A percentile compares a stretch with the other conserved stretches of the same genome.
phyloP scores from a whole-genome alignment of 495 filamentous ascomycete species.

The Zalerion maritima region DNA sequence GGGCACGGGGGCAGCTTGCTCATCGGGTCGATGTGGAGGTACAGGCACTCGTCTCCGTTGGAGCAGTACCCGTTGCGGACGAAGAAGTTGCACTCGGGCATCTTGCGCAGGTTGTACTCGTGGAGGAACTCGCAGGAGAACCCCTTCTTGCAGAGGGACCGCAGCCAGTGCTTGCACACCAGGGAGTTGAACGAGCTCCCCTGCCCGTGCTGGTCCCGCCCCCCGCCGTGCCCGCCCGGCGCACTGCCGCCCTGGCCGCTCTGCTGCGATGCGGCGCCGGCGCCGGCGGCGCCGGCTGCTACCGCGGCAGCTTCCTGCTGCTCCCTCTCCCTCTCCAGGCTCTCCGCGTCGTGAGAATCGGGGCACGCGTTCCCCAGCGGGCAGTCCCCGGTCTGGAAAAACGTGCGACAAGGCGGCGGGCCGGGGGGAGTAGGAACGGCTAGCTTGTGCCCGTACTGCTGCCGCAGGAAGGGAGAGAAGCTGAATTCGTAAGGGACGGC shows the following conservation, averaged over 20 bases:
- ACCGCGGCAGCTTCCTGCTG: too few species aligned
- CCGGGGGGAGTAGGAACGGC: slow-evolving; percentile 45
- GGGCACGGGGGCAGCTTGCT: slow-evolving; percentile 72
- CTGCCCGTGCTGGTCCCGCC: slow-evolving; percentile 34
- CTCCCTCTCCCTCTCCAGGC: too few species aligned
- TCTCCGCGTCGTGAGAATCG: slow-evolving; percentile 34
- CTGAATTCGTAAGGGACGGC: slow-evolving; percentile 50
- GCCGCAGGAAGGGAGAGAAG: slow-evolving; percentile 60
- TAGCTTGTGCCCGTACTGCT: slow-evolving; percentile 65
- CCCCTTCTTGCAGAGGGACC: slow-evolving; percentile 94
- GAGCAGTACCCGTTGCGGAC: slow-evolving; percentile 81
- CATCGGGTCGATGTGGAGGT: slow-evolving; percentile 81
- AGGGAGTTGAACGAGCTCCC: slow-evolving; percentile 46
- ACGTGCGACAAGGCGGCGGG: slow-evolving; percentile 69
- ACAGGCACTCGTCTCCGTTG: slow-evolving; percentile 93
- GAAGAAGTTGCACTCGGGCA: slow-evolving; percentile 94
- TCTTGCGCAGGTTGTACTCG: slow-evolving; percentile 94
- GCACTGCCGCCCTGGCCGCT: slow-evolving; percentile 6
- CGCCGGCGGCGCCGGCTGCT: too few species aligned
- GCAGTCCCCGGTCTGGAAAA: slow-evolving; percentile 57
- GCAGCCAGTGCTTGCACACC: slow-evolving; percentile 98
- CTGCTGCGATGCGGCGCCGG: slow-evolving; percentile 9
- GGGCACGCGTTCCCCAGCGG: slow-evolving; percentile 62
- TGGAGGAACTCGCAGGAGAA: slow-evolving; percentile 91
- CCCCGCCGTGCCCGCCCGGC: slow-evolving; percentile 12